Evolutionary conservation across 495 filamentous ascomycete species (phyloP).

Genomic region (Tetracladium marchalianum): DNA sequence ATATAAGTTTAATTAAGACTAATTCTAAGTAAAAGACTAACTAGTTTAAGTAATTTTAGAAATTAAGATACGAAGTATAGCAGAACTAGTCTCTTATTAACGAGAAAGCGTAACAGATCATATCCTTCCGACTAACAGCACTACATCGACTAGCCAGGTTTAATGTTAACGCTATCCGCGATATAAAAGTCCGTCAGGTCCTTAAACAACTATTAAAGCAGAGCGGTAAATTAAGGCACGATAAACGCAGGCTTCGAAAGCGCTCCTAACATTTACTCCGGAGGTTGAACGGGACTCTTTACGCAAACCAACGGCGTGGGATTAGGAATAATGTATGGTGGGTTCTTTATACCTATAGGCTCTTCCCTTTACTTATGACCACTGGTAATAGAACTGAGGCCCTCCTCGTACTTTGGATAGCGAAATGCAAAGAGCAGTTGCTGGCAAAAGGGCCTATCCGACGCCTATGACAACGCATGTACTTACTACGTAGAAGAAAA

Average conservation of each 20-base stretch:
- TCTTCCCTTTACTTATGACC: too few species aligned
- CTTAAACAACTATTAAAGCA: background rate
- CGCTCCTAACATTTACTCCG: background rate
- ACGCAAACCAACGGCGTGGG: too few species aligned
- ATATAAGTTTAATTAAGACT: background rate
- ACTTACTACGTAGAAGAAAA: too few species aligned
- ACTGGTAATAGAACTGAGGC: too few species aligned
- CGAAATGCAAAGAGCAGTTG: too few species aligned
- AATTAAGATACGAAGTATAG: background rate
- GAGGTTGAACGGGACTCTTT: too few species aligned
- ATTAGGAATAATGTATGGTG: too few species aligned
- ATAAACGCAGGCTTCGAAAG: conserved; percentile 1
- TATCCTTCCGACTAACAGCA: background rate
- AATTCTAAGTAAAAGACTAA: background rate
- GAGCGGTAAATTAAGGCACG: background rate
- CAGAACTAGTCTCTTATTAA: background rate
- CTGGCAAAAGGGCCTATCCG: too few species aligned
- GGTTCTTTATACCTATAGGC: too few species aligned
- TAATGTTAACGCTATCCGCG: background rate
- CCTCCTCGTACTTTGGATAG: too few species aligned
- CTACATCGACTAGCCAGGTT: background rate
- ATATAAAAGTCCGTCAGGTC: background rate
- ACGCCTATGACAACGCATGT: too few species aligned
- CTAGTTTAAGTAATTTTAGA: conserved; percentile 1
- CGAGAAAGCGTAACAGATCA: background rate